Evolutionary conservation across 768 basidiomycete genomes (phyloP), one percentile per base, ranked within the genome.

Genomic region (Suillus alpinus): DNA sequence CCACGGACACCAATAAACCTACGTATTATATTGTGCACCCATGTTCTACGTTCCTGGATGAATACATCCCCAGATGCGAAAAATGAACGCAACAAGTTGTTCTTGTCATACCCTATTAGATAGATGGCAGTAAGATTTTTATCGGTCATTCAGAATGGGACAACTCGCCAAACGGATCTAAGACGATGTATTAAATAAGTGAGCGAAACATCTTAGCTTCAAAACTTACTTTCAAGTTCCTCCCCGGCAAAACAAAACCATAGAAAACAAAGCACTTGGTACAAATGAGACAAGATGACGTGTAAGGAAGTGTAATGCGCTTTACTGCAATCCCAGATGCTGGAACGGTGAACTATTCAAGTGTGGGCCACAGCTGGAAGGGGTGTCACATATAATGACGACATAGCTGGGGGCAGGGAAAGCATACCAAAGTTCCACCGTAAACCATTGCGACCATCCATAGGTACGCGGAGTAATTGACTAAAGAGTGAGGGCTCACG

Each of bases 201-300:
- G 56, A 32, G 55, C 53, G 56, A 41, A 57, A 29, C 44, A 56
- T 9, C 6, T 31, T n/a, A 12, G 14, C 29, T 34, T 32, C 20
- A 37, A 26, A n/a, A 75, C 85, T 67, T 62, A 88, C 87, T 87
- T 71, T 89, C 86, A 58, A 89, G 87, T 72, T 89, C 87, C 70
- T 88, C 86, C 41, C 87, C 87, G 20, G 87, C 86, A 53, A 85
- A 62, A 90, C 69, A 75, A 89, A 89, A 4, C 88, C 87, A 67
- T 87, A 88, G 77, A 87, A 89, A 61, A 87, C 78, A 69, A 88
- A 87, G 62, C 78, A 78, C 83, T 88, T n/a, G n/a, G 6, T 7
- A 13, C 14, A 41, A 58, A 41, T 37, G 13, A 46, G 55, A 47
- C 23, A 34, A 29, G 5, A 14, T 10, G 23, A 18, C 16, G n/a